Base-by-base conservation (phyloP, 192 early-diverging fungal genomes). In the Mortierella alpina region DNA sequence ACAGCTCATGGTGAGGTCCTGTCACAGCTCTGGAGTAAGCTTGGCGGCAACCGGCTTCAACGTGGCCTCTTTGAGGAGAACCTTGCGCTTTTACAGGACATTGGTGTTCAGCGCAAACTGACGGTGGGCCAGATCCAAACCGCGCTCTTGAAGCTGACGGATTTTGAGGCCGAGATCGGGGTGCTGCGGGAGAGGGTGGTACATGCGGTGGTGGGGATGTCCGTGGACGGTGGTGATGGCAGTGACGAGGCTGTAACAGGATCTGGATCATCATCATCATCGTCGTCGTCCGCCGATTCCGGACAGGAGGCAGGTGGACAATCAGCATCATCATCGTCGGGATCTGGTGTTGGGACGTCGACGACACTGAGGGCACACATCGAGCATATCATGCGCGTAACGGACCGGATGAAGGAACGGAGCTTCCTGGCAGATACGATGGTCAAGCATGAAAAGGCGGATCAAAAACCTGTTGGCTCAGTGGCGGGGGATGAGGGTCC, bases 131-230 rank as follows among this genome's bases (percentile, higher is more conserved):
- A 82, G 62, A 50, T 89, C 12, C 68, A 85, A 40, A 44, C 80
- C 5, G 82, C 83, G 49, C 54, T 87, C 15, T 84, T 75, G 65
- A 68, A 84, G 49, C 63, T 89, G 74, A 84, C 85, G 3, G 75
- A 84, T 1, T 86, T 87, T 63, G 86, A 89, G 63, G 73, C 84
- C 47, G 88, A 89, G 71, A 71, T 89, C 39, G 85, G 86, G 42
- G 75, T 86, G 44, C 60, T 89, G 44, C 58, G 88, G 18, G 71
- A 85, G 17, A 82, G 83, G 53, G 75, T 87, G 4, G 72, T 84
- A 0, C 65, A 60, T 15, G 86, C 86, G 0, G 45, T 59, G 23
- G 50, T 84, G 0, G 61, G 50, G 12, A 66, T 42, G 18, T 8
- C 45, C 5, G 59, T 1, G 41, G 59, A 61, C 6, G 42, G 39